phyloP scores from a whole-genome alignment of 352 stramenopile genomes.

The Peronospora belbahrii region DNA sequence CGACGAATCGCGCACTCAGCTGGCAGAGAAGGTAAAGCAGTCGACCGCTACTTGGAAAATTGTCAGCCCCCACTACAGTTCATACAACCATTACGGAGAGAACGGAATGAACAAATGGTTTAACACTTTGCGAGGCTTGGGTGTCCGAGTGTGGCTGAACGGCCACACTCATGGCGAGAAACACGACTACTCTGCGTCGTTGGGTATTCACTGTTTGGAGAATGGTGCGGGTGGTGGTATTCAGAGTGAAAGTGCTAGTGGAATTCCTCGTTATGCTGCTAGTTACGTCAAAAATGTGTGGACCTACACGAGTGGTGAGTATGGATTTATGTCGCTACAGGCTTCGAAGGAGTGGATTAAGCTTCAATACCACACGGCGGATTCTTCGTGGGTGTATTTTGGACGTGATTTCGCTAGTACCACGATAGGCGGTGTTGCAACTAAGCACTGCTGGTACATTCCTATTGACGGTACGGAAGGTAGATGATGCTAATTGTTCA shows the following conservation, averaged over 20 bases:
- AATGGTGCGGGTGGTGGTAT: conserved; percentile 16
- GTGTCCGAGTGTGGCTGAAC: conserved; percentile 8
- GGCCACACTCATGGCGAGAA: conserved; percentile 20
- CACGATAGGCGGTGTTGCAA: conserved; percentile 7
- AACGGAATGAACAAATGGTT: conserved; percentile 21
- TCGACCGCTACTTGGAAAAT: conserved; percentile 22
- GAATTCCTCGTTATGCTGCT: conserved; percentile 9
- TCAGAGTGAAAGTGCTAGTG: conserved; percentile 15
- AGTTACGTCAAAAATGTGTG: conserved; percentile 10
- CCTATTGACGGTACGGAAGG: conserved; percentile 10
- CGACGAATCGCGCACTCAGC: conserved; percentile 5
- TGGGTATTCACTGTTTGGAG: conserved; percentile 16
- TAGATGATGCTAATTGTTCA: conserved; percentile 8
- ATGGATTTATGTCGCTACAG: conserved; percentile 16
- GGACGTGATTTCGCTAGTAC: conserved; percentile 6
- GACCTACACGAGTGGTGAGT: conserved; percentile 10
- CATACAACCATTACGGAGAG: conserved; percentile 13
- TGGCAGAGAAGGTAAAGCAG: conserved; percentile 11
- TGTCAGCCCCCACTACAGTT: conserved; percentile 13
- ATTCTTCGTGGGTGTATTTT: conserved; percentile 8
- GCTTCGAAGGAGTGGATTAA: conserved; percentile 14
- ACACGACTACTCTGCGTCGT: conserved; percentile 10
- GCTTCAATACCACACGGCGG: conserved; percentile 15
- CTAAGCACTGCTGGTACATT: conserved; percentile 20
- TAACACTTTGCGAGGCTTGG: conserved; percentile 3